Evolutionary conservation across 2,329 filamentous ascomycete species (phyloP), one percentile per base, ranked within the genome.

Genomic region (Cercospora beticola): DNA sequence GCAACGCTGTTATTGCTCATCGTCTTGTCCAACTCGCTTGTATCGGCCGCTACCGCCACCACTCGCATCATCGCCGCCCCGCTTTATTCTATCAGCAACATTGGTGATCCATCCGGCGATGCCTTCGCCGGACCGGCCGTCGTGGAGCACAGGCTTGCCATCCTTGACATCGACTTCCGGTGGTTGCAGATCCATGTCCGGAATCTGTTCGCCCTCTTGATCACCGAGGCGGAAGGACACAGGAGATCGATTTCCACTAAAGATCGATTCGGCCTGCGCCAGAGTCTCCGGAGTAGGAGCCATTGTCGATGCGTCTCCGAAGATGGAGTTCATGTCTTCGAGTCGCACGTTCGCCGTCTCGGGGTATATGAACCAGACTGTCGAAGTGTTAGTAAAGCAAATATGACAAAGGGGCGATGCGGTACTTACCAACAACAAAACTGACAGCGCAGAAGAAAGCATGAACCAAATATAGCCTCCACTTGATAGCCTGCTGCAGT

Each of bases 341-440:
- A 99, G 86, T 67, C 94, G 90, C 67, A 99, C 90, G 75, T 96
- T 96, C 74, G 94, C 95, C 0, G 95, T 99, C 81, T 99, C 95
- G 31, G 95, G 95, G 79, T 98, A 99, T 74, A 97, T 88, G 81
- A 98, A 98, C 82, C 94, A 99, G 7, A 99, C 95, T 97, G 77
- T 18, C 23, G 14, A 43, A 21, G 2, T 57, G 67, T 72, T 52
- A 73, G 72, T 56, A 33, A 28, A 21, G 64, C 5, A 57, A 10
- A 28, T 18, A 21, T 30, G 16, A 16, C 16, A 6, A n/a, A 31
- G 26, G 18, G 18, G 21, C 21, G 9, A n/a, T 4, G 43, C 46
- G 26, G 31, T 8, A 86, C 92, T 87, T 86, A 97, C 94, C 95
- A 82, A 98, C 89, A 67, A 99, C 91, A 78, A 99, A 97, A 86